Conservation (phyloP, 2,329 filamentous ascomycete species). For the Dactylellina parvicollis region DNA sequence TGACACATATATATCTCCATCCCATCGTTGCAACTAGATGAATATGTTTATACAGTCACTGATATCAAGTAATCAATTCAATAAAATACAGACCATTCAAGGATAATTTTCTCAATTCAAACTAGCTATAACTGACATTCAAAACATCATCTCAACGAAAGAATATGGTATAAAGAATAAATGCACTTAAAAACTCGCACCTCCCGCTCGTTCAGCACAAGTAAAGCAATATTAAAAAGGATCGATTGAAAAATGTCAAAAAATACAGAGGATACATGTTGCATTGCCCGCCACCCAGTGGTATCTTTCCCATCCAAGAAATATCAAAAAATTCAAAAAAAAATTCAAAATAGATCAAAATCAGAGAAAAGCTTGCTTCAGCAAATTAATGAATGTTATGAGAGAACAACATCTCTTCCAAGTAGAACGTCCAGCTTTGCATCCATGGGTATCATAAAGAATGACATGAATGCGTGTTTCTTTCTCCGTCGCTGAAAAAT, state of each 20-base stretch:
- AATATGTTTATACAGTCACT: too few relatives aligned
- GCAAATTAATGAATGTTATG: conserved; percentile 17
- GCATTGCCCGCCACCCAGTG: conserved; percentile 27
- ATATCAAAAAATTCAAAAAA: conserved; percentile 2
- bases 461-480: conserved; percentile 62
- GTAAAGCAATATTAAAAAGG: not conserved
- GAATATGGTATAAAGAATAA: not conserved
- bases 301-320: conserved; percentile 23
- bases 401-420: not conserved
- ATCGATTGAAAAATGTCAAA: not conserved
- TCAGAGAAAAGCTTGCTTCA: too few relatives aligned
- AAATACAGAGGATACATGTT: not conserved
- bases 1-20: too few relatives aligned
- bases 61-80: too few relatives aligned
- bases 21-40: too few relatives aligned
- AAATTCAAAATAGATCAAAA: not conserved
- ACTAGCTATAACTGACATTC: not conserved
- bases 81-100: too few relatives aligned
- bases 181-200: not conserved
- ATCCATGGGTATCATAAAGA: conserved; percentile 56
- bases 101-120: conserved; percentile 3
- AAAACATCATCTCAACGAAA: not conserved
- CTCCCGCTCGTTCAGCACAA: not conserved
- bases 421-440: conserved; percentile 12
- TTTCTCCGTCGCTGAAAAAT: conserved; percentile 6